Base-by-base conservation (phyloP, 345 rosid genomes). In the Eucalyptus dawsonii region DNA sequence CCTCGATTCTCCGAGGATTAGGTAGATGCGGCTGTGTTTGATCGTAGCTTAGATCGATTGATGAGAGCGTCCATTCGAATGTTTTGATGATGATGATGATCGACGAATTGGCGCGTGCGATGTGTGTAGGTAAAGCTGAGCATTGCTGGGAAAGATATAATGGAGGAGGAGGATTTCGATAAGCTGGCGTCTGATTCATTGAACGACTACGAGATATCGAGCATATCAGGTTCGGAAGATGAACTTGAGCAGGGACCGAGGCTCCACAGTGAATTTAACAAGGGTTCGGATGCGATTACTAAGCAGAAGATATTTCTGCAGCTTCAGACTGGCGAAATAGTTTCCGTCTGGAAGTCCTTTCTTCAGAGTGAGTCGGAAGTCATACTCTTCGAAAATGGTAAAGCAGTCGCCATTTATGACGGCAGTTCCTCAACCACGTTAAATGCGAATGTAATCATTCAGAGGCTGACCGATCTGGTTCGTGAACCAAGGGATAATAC, bases 211-310 rank as follows among this genome's bases (percentile, higher is more conserved):
- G 99, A 97, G 88, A 93, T 97, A 34, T 97, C 99, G 14, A 97
- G 99, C 90, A 94, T 97, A 86, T 97, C 99, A 40, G 99, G 99
- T 76, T 97, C 99, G 13, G 99, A 98, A 91, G 99, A 98, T 94
- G 99, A 98, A 93, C 89, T 91, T 58, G 97, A 95, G 25, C 88
- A 87, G 25, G 93, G 90, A 87, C 50, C 92, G 76, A 19, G 80
- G 8, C 42, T 86, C 86, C 91, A 67, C 13, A 81, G 86, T 89
- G 94, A 92, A 91, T 69, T 60, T 10, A 88, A 65, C 15, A 93
- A 88, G 94, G 93, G 94, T 40, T 88, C 62, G 22, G 87, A 86
- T 87, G 93, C 76, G 76, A 91, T 89, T 88, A 72, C 88, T 88
- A 93, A 91, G 94, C 93, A 93, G 94, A 98, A 98, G 88, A 89